Evolutionary conservation across 371 early-diverging fungal genomes (phyloP).

Genomic region (Mortierella sp.): DNA sequence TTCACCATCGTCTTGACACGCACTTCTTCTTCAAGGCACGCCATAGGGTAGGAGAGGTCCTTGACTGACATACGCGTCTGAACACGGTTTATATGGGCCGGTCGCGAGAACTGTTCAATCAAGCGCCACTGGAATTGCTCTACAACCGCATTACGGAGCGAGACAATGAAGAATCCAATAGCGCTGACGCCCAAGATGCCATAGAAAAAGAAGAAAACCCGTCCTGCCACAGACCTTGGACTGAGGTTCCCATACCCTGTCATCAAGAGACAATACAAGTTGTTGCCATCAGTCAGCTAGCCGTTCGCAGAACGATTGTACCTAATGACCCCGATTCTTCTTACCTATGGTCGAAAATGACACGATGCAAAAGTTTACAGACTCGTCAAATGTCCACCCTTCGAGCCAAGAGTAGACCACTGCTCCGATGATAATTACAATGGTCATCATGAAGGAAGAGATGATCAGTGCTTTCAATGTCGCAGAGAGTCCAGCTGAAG

Average conservation of each 20-base stretch:
- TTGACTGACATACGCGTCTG: slow-evolving; percentile 48
- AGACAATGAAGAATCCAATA: slow-evolving; percentile 42
- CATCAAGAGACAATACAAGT: background rate
- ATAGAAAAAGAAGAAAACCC: slow-evolving; percentile 38
- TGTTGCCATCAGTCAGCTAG: background rate
- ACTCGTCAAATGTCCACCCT: slow-evolving; percentile 39
- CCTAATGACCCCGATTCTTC: background rate
- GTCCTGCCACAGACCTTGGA: slow-evolving; percentile 29
- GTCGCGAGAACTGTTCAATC: slow-evolving; percentile 32
- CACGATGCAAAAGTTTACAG: slow-evolving; percentile 52
- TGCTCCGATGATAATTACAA: slow-evolving; percentile 42
- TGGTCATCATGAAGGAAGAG: slow-evolving; percentile 49
- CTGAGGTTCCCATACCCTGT: slow-evolving; percentile 46
- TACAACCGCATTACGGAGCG: slow-evolving; percentile 44
- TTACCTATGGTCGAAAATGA: slow-evolving; percentile 52
- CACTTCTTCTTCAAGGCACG: slow-evolving; percentile 36
- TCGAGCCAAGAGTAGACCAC: slow-evolving; percentile 34
- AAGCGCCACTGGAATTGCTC: slow-evolving; percentile 52
- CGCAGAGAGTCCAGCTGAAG: slow-evolving; percentile 46
- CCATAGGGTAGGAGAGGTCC: slow-evolving; percentile 33
- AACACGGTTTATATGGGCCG: slow-evolving; percentile 35
- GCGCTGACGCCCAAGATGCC: slow-evolving; percentile 35
- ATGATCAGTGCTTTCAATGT: slow-evolving; percentile 45
- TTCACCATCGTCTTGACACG: slow-evolving; percentile 35
- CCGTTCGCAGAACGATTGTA: slow-evolving; percentile 1